Percentiles rank a stretch among this genome's conserved stretches.
Evolutionary conservation across 345 rosid species (phyloP).

Genomic region (Mallotus nudiflorus): DNA sequence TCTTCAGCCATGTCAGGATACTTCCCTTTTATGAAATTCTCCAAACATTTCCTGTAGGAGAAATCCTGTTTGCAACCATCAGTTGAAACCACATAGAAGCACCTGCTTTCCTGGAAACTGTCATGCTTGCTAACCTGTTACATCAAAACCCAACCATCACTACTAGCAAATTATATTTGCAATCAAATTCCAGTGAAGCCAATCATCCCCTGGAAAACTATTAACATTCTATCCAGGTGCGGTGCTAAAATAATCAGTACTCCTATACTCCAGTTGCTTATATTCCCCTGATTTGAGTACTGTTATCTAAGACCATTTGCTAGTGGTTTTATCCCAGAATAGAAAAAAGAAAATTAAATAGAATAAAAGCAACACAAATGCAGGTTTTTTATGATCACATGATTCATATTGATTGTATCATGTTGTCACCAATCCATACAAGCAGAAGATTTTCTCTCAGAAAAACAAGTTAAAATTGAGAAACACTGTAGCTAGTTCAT

Average conservation of each 20-base stretch:
- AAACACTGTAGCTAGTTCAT: too few relatives aligned
- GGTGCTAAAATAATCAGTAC: too few relatives aligned
- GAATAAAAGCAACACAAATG: too few relatives aligned
- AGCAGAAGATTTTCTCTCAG: not conserved
- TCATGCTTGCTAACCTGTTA: conserved; percentile 70
- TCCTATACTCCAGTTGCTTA: too few relatives aligned
- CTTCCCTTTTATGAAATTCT: conserved; percentile 54
- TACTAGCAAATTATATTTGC: not conserved
- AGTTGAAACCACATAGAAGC: conserved; percentile 68
- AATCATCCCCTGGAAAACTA: too few relatives aligned
- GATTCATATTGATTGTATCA: not conserved
- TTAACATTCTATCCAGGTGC: too few relatives aligned
- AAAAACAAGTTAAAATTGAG: not conserved
- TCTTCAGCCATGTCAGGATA: conserved; percentile 62
- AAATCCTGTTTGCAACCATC: conserved; percentile 75
- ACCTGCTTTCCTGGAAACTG: conserved; percentile 55
- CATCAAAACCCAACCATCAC: conserved; percentile 1
- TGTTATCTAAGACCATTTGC: too few relatives aligned
- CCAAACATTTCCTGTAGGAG: conserved; percentile 75
- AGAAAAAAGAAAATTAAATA: not conserved
- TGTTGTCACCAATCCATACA: not conserved
- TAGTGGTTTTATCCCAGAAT: too few relatives aligned
- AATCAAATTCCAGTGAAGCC: not conserved
- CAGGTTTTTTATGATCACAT: not conserved
- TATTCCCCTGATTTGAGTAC: too few relatives aligned